These are phyloP conservation scores for Calcarisporium arbuscula DNA, from an alignment of 2,329 filamentous ascomycete genomes.

Conservation along the genomic window DNA sequence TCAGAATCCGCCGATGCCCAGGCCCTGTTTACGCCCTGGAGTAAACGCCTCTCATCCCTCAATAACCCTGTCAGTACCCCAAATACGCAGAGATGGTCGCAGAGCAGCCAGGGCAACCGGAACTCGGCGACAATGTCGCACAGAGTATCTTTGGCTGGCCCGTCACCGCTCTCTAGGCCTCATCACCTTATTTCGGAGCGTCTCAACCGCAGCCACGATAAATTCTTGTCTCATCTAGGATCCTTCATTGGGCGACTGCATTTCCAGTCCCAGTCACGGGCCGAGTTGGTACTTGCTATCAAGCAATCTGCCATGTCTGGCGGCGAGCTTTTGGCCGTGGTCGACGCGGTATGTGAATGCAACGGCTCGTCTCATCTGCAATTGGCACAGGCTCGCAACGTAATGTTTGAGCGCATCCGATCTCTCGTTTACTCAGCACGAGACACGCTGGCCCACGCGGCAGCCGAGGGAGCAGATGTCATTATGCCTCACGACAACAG, in stretches of 20 bases:
- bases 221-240: constrained; percentile 82
- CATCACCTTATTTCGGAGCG: constrained; percentile 78
- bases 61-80: constrained; percentile 22
- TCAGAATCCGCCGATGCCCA: constrained; percentile 29
- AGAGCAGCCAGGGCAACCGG: constrained; percentile 34
- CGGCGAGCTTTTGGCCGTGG: constrained; percentile 67
- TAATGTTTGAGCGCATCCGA: constrained; percentile 74
- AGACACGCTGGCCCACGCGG: constrained; percentile 65
- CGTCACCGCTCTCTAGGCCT: constrained; percentile 54
- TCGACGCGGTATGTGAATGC: constrained; percentile 76
- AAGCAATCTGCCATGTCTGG: constrained; percentile 79
- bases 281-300: constrained; percentile 75
- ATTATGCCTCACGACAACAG: constrained; percentile 76
- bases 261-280: constrained; percentile 83
- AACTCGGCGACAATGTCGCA: constrained; percentile 57
- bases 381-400: constrained; percentile 61
- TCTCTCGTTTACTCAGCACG: constrained; percentile 75
- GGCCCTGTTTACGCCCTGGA: too few relatives aligned
- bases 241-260: constrained; percentile 89
- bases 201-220: constrained; percentile 74
- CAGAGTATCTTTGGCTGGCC: constrained; percentile 62
- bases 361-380: constrained; percentile 61
- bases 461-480: constrained; percentile 67
- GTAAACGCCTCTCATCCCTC: constrained; percentile 42
- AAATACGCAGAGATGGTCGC: background rate